Evolutionary conservation across 768 basidiomycete genomes (phyloP), one percentile per base, ranked within the genome.

Genomic region (Royoungia palumana): DNA sequence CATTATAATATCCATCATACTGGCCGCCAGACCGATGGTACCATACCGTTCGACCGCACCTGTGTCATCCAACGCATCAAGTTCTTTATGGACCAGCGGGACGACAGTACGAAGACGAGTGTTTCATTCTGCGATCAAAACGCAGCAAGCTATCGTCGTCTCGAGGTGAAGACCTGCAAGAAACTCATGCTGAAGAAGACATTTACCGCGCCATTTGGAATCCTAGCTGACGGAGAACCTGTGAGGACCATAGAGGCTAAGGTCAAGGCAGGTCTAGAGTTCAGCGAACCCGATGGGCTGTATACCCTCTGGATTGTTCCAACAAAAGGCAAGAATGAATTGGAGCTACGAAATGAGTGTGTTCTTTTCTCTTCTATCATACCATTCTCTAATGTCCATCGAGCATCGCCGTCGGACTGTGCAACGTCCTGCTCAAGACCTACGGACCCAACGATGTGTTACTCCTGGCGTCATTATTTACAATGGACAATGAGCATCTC

Each of bases 361-460:
- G 55, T 47, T 19, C 25, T 39, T 13, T 28, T 28, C n/a, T 7
- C 14, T 21, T 19, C 6, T 27, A 3, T 32, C 3, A 6, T 27
- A 2, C 20, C 14, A 3, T 9, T 14, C 24, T 4, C 40, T 45
- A 16, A 58, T 11, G 5, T 48, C 1, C 21, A 7, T 13, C 3
- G 38, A 57, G 55, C 14, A 24, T 46, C 7, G 55, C 56, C n/a
- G 40, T 57, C 19, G 50, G 43, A 2, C 44, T 57, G 21, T 57
- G 55, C 32, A 42, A 41, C 3, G 40, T 35, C 14, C 32, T 58
- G 11, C 56, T 57, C 27, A 54, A 48, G 10, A 54, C 42, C 1
- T 57, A 54, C 21, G 36, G 36, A 22, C 56, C 40, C 6, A 35
- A 45, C 39, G 56, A 57, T 6, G 32, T 57, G 19, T 30, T 57